Conservation (phyloP, 2,329 filamentous ascomycete genomes). For the Cercospora janseana region DNA sequence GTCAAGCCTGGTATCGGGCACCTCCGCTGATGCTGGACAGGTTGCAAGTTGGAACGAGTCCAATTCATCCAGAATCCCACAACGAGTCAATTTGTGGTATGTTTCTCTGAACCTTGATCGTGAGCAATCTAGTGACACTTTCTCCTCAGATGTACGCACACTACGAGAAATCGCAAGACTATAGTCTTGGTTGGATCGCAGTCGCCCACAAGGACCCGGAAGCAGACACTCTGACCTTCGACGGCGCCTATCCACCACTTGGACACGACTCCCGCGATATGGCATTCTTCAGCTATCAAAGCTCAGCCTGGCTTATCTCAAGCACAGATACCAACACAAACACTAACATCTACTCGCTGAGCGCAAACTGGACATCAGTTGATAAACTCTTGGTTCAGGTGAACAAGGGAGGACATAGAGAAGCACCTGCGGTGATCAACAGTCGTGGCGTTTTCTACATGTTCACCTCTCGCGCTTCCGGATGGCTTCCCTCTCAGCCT, state of each 20-base stretch:
- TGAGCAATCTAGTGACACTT: background rate
- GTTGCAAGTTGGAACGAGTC: constrained; percentile 26
- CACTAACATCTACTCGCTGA: constrained; percentile 29
- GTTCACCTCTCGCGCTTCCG: constrained; percentile 25
- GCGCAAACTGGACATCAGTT: constrained; percentile 22
- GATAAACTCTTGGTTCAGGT: constrained; percentile 21
- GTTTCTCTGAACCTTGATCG: background rate
- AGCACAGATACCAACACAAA: constrained; percentile 27
- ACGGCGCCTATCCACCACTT: constrained; percentile 21
- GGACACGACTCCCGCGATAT: constrained; percentile 28
- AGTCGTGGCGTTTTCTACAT: constrained; percentile 23
- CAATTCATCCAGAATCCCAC: constrained; percentile 19
- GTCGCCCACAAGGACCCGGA: constrained; percentile 24
- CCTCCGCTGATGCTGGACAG: background rate
- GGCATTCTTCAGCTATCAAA: constrained; percentile 26
- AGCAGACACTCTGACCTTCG: constrained; percentile 20
- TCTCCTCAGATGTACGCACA: constrained; percentile 26
- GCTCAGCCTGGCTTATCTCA: constrained; percentile 21
- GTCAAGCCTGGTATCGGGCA: background rate
- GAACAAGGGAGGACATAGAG: constrained; percentile 17
- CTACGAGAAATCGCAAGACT: constrained; percentile 24
- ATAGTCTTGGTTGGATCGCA: constrained; percentile 25
- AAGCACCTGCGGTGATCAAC: constrained; percentile 26
- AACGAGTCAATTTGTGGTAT: constrained; percentile 16
- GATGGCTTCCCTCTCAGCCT: constrained; percentile 26